A percentile compares a stretch with the other conserved stretches of the same genome.
These are phyloP conservation scores for Marasmius fiardii DNA, from an alignment of 1,284 basidiomycete species.

Conservation along the genomic window DNA sequence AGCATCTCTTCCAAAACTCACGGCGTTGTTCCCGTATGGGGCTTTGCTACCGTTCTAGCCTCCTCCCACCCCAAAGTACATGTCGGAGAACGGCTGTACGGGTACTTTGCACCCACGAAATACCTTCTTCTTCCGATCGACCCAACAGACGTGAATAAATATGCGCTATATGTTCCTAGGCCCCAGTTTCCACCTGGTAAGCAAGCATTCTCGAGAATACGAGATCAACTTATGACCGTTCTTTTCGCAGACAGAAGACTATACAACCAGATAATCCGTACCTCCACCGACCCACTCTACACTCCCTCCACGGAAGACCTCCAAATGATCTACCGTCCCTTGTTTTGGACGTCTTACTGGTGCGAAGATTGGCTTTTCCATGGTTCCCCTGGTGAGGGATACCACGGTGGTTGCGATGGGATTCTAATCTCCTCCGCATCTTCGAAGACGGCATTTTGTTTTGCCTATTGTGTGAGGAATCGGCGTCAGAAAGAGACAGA, in stretches of 20 bases:
- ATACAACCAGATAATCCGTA: conserved; percentile 62
- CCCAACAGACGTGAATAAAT: conserved; percentile 43
- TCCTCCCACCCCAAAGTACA: conserved; percentile 45
- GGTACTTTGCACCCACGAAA: conserved; percentile 55
- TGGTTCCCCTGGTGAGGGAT: conserved; percentile 38
- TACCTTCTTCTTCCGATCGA: conserved; percentile 54
- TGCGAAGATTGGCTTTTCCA: conserved; percentile 59
- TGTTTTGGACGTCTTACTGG: conserved; percentile 71
- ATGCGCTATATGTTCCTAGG: conserved; percentile 51
- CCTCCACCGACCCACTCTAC: conserved; percentile 51
- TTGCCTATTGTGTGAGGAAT: conserved; percentile 52
- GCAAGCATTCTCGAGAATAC: conserved; percentile 2
- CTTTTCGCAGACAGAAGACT: conserved; percentile 49
- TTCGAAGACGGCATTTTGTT: conserved; percentile 62
- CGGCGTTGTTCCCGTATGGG: conserved; percentile 66
- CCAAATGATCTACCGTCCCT: conserved; percentile 62
- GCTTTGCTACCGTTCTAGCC: conserved; percentile 51
- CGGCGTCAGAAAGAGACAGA: conserved; percentile 31
- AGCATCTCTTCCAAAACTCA: conserved; percentile 43
- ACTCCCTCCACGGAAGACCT: conserved; percentile 48
- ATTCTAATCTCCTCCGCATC: conserved; percentile 63
- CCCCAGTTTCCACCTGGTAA: conserved; percentile 55
- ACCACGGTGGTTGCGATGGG: conserved; percentile 35
- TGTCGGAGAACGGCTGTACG: conserved; percentile 57
- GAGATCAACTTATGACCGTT: background rate